These are phyloP conservation scores for Botrytis paeoniae DNA, from an alignment of 2,329 filamentous ascomycete species.

Conservation along the genomic window DNA sequence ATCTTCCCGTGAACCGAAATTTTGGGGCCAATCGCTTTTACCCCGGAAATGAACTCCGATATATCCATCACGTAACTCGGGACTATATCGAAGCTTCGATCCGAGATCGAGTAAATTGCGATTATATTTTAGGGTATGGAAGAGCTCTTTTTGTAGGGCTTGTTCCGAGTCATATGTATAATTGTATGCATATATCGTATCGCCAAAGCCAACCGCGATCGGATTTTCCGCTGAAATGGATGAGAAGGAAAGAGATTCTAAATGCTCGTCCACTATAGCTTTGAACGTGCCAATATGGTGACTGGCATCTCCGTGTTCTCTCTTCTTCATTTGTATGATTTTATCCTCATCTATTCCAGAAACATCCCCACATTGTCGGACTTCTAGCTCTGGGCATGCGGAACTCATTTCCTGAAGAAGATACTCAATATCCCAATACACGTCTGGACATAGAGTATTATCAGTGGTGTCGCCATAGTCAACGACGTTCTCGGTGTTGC, in stretches of 20 bases:
- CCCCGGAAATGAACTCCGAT: constrained; percentile 31
- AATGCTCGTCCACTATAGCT: background rate
- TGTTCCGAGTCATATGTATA: constrained; percentile 26
- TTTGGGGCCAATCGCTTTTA: constrained; percentile 29
- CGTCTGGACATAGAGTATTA: constrained; percentile 20
- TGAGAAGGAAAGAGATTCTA: background rate
- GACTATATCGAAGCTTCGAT: constrained; percentile 19
- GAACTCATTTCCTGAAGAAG: constrained; percentile 15
- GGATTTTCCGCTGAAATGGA: constrained; percentile 22
- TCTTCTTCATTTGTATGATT: constrained; percentile 10
- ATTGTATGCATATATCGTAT: constrained; percentile 28
- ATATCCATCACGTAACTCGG: constrained; percentile 24
- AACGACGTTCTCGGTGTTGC: constrained; percentile 14
- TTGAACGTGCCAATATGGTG: constrained; percentile 22
- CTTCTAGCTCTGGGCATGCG: constrained; percentile 25
- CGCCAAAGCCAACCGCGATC: constrained; percentile 25
- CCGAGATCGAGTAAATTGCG: constrained; percentile 23
- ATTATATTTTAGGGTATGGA: constrained; percentile 28
- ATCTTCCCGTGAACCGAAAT: constrained; percentile 22
- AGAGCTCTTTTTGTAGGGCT: constrained; percentile 27
- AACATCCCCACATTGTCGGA: constrained; percentile 26
- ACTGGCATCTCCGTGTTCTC: constrained; percentile 11
- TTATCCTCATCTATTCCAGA: constrained; percentile 20
- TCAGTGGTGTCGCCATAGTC: constrained; percentile 6
- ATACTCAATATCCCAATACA: constrained; percentile 25